Percentiles rank a stretch among this genome's conserved stretches.
Conservation (phyloP, 176 grass and related monocot species). For the Eleusine coracana region DNA sequence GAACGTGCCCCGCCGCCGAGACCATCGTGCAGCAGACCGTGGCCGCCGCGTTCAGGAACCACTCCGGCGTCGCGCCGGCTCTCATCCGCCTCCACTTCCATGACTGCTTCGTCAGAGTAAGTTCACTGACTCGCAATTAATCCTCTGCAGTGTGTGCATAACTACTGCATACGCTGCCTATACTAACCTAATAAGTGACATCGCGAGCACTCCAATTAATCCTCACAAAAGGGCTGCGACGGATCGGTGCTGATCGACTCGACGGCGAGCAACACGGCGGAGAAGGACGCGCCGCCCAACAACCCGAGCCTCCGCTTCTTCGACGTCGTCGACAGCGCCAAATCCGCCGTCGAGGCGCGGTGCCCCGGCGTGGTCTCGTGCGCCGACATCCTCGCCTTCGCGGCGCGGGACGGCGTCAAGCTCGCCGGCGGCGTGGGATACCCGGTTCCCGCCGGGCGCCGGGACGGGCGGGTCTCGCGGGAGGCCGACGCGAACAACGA, state of each 20-base stretch:
- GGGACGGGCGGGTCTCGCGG: conserved; percentile 44
- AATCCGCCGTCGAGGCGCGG: conserved; percentile 44
- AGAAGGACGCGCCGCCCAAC: conserved; percentile 55
- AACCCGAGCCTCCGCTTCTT: conserved; percentile 61
- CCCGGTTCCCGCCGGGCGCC: conserved; percentile 51
- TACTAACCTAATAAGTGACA: too few relatives aligned
- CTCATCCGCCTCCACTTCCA: conserved; percentile 79
- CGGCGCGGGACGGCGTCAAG: conserved; percentile 51
- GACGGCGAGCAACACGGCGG: conserved; percentile 47
- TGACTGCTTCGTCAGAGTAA: conserved; percentile 89
- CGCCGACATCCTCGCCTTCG: conserved; percentile 75
- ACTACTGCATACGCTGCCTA: too few relatives aligned
- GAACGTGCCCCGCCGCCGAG: conserved; percentile 50
- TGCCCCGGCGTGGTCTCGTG: conserved; percentile 65
- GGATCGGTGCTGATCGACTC: conserved; percentile 62
- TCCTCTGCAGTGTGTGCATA: too few relatives aligned
- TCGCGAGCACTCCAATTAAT: too few relatives aligned
- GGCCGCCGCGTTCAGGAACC: conserved; percentile 32
- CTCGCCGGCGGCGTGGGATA: conserved; percentile 41
- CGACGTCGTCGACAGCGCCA: conserved; percentile 50
- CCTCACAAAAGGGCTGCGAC: conserved; percentile 50
- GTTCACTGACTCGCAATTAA: too few relatives aligned
- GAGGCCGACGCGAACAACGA: background rate
- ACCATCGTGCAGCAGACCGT: conserved; percentile 51
- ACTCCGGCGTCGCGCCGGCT: conserved; percentile 63